These are phyloP conservation scores for Scheffersomyces segobiensis DNA, from an alignment of 1,139 yeast species.

Conservation along the genomic window DNA sequence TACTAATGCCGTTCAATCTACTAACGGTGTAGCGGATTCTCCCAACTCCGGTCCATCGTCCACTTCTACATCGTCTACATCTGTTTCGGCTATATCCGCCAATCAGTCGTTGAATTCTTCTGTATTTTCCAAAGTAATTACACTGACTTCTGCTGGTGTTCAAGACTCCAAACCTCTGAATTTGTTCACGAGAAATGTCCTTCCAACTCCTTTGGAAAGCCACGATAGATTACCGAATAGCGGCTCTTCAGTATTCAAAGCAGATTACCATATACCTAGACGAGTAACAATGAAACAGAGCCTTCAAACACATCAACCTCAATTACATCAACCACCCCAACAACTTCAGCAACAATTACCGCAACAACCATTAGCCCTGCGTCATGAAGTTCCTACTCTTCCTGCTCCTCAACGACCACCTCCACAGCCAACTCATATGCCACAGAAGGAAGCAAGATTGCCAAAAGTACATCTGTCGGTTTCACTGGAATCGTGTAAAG, in stretches of 20 bases:
- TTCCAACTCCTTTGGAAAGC: background rate
- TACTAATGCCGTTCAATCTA: background rate
- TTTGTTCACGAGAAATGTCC: background rate
- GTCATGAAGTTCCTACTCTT: background rate
- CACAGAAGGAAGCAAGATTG: background rate
- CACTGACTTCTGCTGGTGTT: background rate
- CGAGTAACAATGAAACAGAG: background rate
- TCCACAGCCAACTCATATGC: background rate
- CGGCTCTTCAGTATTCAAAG: background rate
- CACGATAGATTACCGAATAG: background rate
- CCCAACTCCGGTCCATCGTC: background rate
- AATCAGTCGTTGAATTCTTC: background rate
- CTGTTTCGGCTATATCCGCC: background rate
- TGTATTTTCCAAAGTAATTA: background rate
- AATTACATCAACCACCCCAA: slow-evolving; percentile 1
- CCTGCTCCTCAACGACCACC: background rate
- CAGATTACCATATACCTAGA: background rate
- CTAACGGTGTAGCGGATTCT: background rate
- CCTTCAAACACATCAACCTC: background rate
- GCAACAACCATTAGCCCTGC: background rate
- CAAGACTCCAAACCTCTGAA: background rate
- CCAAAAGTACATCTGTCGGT: background rate
- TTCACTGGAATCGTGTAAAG: too few relatives aligned
- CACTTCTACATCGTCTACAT: background rate
- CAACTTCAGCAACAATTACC: background rate